Conservation (phyloP, 2,329 filamentous ascomycete genomes). For the Apiospora hydei region DNA sequence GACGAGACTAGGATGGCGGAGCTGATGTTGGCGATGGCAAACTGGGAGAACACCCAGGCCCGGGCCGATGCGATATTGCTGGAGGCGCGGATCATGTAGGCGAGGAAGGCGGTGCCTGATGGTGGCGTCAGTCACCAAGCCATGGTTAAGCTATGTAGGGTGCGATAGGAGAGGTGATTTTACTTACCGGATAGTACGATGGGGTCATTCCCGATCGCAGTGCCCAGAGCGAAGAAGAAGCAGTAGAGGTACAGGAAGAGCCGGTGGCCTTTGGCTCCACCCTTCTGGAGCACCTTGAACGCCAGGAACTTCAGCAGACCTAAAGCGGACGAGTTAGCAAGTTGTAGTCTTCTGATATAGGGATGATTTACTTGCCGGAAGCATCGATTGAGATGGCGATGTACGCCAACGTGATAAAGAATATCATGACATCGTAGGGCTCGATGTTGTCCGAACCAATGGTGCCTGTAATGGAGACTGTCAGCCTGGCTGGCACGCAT, state of each 20-base stretch:
- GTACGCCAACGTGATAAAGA: slow-evolving; percentile 77
- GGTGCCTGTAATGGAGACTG: slow-evolving; percentile 57
- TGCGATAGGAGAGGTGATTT: too few species aligned
- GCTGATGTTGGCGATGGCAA: slow-evolving; percentile 74
- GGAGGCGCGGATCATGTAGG: slow-evolving; percentile 79
- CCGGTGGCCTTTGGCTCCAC: slow-evolving; percentile 69
- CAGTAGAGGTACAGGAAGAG: slow-evolving; percentile 77
- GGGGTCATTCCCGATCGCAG: slow-evolving; percentile 77
- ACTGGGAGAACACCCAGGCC: slow-evolving; percentile 78
- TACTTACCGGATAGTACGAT: slow-evolving; percentile 70
- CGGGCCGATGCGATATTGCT: slow-evolving; percentile 74
- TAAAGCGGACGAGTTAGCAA: neutral
- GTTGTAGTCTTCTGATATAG: neutral
- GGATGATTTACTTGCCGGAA: slow-evolving; percentile 54
- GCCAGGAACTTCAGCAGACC: slow-evolving; percentile 71
- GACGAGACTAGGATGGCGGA: slow-evolving; percentile 80
- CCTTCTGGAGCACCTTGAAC: slow-evolving; percentile 73
- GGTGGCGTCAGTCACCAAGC: neutral
- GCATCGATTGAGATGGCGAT: slow-evolving; percentile 81
- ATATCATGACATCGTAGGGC: slow-evolving; percentile 76
- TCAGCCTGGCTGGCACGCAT: neutral
- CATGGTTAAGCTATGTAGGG: neutral
- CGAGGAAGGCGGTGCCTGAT: slow-evolving; percentile 68
- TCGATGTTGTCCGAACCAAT: slow-evolving; percentile 70
- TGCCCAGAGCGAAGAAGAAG: slow-evolving; percentile 74